Base-by-base conservation (phyloP, 108 stramenopile species). In the Cyclotella distinguenda region DNA sequence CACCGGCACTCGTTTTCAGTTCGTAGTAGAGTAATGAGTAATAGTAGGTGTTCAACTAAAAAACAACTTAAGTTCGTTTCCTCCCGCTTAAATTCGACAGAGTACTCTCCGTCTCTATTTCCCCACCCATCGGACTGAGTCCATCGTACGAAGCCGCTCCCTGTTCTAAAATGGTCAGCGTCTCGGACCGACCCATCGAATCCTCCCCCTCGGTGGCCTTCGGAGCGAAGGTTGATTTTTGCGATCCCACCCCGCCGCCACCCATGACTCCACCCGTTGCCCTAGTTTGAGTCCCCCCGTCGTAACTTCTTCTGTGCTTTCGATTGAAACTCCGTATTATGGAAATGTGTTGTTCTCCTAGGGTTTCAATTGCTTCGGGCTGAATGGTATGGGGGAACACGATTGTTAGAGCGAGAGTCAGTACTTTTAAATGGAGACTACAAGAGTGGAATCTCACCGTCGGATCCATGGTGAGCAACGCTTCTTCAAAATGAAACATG, bases 131-230 rank as follows among this genome's bases (percentile, higher is more conserved):
- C n/a, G 73, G 72, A 25, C 49, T 51, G 39, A 68, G 64, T 10
- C 72, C 78, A 63, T 79, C 78, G 60, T 79, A 74, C 7, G 67
- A 31, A 21, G 72, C 72, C 44, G 78, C 78, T 28, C 78, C 78
- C 40, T 74, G 68, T 36, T 79, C 72, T 19, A 79, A 31, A 13
- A 79, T 42, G 19, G 60, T 21, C n/a, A 79, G 47, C 5, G 72
- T 56, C 30, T 79, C 77, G 40, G 65, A 42, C 34, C 63, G 71
- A 36, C 51, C 65, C 18, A 60, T 45, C 45, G 42, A 60, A 22
- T 67, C 68, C 43, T 63, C 72, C 12, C 38, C 49, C 15, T 56
- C 44, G 7, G 44, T 32, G 16, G 67, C 45, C 36, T 64, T 28
- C 6, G 78, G 62, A 18, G 78, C 62, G 59, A 79, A 79, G 23